These are phyloP conservation scores for Salicornia ramosissima DNA, from an alignment of 148 eudicot species.

Conservation along the genomic window DNA sequence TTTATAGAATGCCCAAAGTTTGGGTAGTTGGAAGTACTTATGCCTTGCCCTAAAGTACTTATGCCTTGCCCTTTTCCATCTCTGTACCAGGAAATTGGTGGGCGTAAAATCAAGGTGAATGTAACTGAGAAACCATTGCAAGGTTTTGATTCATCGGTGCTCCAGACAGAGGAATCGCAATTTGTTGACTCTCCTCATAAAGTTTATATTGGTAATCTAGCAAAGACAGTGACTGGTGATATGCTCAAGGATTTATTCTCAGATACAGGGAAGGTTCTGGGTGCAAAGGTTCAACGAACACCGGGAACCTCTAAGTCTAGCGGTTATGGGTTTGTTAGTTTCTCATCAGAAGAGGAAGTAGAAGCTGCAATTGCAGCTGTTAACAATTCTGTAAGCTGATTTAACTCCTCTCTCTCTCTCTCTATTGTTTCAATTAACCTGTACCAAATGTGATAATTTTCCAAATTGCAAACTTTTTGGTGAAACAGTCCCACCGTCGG, in stretches of 20 bases:
- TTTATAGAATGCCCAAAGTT: too few relatives aligned
- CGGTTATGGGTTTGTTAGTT: conserved; percentile 82
- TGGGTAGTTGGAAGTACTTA: too few relatives aligned
- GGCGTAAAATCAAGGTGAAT: conserved; percentile 81
- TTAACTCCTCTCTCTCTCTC: not conserved
- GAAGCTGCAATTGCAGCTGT: conserved; percentile 73
- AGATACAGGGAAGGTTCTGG: conserved; percentile 74
- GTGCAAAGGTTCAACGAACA: conserved; percentile 77
- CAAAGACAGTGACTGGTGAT: conserved; percentile 79
- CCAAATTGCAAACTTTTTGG: too few relatives aligned
- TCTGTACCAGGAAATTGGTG: conserved; percentile 58
- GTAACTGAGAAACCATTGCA: conserved; percentile 80
- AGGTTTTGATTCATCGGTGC: conserved; percentile 31
- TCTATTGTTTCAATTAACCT: too few relatives aligned
- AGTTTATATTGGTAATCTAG: conserved; percentile 89
- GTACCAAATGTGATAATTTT: too few relatives aligned
- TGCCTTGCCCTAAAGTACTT: too few relatives aligned
- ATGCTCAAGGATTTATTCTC: conserved; percentile 63
- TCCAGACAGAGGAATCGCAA: conserved; percentile 65
- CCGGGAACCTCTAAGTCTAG: conserved; percentile 90
- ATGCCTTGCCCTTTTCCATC: conserved; percentile 3
- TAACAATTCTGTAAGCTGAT: conserved; percentile 64
- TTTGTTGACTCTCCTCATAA: conserved; percentile 81
- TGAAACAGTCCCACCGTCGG: too few relatives aligned
- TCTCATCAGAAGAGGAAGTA: conserved; percentile 87